phyloP scores from a whole-genome alignment of 306 rosid species.

The Vigna angularis region DNA sequence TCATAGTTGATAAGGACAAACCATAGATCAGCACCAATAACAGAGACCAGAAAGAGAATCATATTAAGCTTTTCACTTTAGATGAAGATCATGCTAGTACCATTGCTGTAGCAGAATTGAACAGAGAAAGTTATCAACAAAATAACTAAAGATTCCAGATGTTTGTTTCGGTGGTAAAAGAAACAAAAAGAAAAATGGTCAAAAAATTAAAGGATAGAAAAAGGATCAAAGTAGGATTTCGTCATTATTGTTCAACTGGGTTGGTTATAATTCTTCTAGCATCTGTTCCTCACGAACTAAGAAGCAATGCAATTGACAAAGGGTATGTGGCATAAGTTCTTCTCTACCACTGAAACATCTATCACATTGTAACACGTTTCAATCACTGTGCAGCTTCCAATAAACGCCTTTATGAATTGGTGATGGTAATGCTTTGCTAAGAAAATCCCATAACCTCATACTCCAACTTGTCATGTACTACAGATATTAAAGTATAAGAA shows the following conservation, averaged over 20 bases:
- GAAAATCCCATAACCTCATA: constrained; percentile 32
- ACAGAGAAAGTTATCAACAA: constrained; percentile 30
- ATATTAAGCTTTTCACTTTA: constrained; percentile 44
- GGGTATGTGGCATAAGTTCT: constrained; percentile 40
- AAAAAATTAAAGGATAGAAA: constrained; percentile 3
- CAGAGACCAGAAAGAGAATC: constrained; percentile 38
- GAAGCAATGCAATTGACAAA: constrained; percentile 3
- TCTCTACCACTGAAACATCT: constrained; percentile 36
- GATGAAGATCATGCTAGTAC: constrained; percentile 34
- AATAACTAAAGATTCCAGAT: constrained; percentile 55
- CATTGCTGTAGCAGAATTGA: constrained; percentile 20
- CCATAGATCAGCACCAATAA: constrained; percentile 15
- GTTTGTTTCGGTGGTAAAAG: constrained; percentile 50
- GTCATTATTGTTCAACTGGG: constrained; percentile 43
- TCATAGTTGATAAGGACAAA: constrained; percentile 36
- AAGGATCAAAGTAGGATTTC: constrained; percentile 32
- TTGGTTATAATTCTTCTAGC: constrained; percentile 30
- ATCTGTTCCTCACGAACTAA: constrained; percentile 27
- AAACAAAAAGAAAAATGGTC: constrained; percentile 47
- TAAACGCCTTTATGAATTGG: constrained; percentile 20
- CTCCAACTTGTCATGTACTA: constrained; percentile 42
- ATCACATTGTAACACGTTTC: constrained; percentile 32
- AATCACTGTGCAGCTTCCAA: constrained; percentile 23
- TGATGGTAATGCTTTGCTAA: constrained; percentile 26
- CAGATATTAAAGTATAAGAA: constrained; percentile 9